Conservation (phyloP, 1,284 basidiomycete species). For the Ceratobasidium sp. region DNA sequence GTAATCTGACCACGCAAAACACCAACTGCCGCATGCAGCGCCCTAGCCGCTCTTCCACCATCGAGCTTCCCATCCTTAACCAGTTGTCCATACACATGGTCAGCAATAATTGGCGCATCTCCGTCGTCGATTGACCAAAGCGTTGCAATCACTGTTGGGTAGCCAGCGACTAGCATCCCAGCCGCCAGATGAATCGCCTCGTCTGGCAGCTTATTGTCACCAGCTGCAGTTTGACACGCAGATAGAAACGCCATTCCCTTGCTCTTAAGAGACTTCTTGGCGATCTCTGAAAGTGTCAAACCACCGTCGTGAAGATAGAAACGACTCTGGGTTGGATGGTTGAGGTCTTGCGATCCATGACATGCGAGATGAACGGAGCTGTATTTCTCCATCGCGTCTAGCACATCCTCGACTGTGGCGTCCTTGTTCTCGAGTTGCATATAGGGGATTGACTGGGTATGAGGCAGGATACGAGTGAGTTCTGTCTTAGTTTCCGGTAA, state of each 20-base stretch:
- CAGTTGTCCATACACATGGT: conserved; percentile 5
- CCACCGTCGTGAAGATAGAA: conserved; percentile 12
- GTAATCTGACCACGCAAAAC: background rate
- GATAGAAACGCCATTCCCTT: conserved; percentile 21
- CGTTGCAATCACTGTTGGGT: conserved; percentile 22
- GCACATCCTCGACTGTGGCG: background rate
- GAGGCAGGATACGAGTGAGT: background rate
- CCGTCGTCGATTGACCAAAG: conserved; percentile 28
- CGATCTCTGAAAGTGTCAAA: background rate
- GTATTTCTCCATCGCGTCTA: background rate
- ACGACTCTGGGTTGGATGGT: background rate
- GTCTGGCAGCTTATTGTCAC: background rate
- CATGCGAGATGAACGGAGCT: conserved; percentile 34
- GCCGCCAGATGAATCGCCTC: conserved; percentile 20
- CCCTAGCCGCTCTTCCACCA: background rate
- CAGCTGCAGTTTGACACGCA: conserved; percentile 14
- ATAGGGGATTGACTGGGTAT: background rate
- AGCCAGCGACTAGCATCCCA: conserved; percentile 21
- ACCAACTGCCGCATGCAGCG: background rate
- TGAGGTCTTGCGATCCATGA: conserved; percentile 28
- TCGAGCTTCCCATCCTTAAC: background rate
- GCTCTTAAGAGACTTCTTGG: background rate
- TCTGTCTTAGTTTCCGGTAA: background rate
- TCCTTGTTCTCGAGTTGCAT: background rate
- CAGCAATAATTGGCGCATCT: conserved; percentile 22